A percentile compares a stretch with the other conserved stretches of the same genome.
These are phyloP conservation scores for Mycena epipterygia DNA, from an alignment of 768 basidiomycete species.

Conservation along the genomic window DNA sequence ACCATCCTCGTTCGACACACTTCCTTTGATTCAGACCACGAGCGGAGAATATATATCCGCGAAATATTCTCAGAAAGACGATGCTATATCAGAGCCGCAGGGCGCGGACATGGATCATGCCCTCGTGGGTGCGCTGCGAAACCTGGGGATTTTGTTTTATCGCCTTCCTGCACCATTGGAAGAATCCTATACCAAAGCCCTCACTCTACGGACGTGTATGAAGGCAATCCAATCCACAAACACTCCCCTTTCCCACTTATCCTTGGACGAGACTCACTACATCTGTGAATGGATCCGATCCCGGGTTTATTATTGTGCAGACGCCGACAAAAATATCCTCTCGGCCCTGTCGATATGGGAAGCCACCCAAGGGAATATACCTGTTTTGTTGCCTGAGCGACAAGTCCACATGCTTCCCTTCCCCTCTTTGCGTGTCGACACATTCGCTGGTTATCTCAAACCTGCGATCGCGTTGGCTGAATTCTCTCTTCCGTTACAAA, in stretches of 20 bases:
- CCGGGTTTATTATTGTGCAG: not conserved
- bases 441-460: constrained; percentile 18
- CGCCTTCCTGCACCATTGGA: not conserved
- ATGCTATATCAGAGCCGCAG: constrained; percentile 26
- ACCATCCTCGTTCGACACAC: constrained; percentile 1
- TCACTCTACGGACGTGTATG: constrained; percentile 21
- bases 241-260: constrained; percentile 12
- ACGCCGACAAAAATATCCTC: not conserved
- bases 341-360: constrained; percentile 30
- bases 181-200: not conserved
- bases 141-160: constrained; percentile 20
- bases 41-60: constrained; percentile 27
- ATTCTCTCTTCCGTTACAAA: not conserved
- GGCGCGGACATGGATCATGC: not conserved
- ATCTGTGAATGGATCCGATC: constrained; percentile 19
- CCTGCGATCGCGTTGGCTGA: constrained; percentile 16
- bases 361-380: not conserved
- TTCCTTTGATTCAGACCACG: constrained; percentile 32
- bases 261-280: constrained; percentile 1
- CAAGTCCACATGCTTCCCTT: constrained; percentile 26
- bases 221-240: constrained; percentile 13
- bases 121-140: constrained; percentile 13
- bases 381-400: not conserved
- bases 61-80: constrained; percentile 18
- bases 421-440: not conserved